phyloP scores from a whole-genome alignment of 2,329 filamentous ascomycete genomes.

The Apiospora pterosperma region DNA sequence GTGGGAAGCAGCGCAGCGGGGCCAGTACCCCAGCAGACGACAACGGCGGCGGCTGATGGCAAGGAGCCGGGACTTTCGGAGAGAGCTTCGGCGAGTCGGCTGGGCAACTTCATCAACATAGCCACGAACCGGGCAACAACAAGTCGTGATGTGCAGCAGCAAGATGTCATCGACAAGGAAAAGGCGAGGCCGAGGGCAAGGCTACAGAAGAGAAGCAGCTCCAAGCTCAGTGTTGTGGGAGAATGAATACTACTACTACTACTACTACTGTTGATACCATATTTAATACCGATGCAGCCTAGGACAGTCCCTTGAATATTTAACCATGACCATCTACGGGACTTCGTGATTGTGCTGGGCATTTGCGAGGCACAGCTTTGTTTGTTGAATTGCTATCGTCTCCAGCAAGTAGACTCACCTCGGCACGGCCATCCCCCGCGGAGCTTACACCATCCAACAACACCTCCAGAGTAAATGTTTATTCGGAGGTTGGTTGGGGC shows the following conservation, averaged over 20 bases:
- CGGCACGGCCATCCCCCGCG: no score
- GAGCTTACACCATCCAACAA: no score
- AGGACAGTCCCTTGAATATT: neutral
- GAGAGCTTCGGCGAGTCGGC: neutral
- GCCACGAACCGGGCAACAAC: neutral
- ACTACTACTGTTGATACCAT: neutral
- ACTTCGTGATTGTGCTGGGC: no score
- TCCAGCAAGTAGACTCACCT: no score
- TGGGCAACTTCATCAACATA: neutral
- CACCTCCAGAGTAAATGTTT: no score
- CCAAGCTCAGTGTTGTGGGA: conserved; percentile 3
- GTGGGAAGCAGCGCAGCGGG: neutral
- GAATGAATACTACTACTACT: neutral
- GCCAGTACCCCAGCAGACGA: neutral
- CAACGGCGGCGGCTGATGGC: neutral
- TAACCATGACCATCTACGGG: no score
- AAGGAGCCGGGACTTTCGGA: neutral
- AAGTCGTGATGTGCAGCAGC: neutral
- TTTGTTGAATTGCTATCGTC: no score
- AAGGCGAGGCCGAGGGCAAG: neutral
- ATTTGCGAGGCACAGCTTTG: no score
- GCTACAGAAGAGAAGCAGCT: conserved; percentile 6
- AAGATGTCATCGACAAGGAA: neutral
- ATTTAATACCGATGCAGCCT: neutral
- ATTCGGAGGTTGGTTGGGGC: no score